phyloP scores from a whole-genome alignment of 768 basidiomycete species.

The Termitomyces sp. region DNA sequence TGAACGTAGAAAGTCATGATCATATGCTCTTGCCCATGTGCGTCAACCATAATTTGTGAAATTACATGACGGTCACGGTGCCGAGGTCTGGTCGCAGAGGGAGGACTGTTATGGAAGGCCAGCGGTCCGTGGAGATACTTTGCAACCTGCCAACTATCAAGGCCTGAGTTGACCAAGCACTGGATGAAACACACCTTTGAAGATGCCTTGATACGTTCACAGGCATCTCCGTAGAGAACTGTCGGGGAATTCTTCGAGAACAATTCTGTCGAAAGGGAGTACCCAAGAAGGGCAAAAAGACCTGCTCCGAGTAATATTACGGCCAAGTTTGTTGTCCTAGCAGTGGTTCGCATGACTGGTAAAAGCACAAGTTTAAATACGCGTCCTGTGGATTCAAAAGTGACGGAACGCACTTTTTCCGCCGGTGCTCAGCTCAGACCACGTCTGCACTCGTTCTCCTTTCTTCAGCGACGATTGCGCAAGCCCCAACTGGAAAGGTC shows the following conservation, averaged over 20 bases:
- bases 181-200: constrained; percentile 30
- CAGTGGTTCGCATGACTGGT: constrained; percentile 44
- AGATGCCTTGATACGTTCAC: constrained; percentile 46
- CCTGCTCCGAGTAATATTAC: constrained; percentile 77
- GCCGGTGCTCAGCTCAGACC: constrained; percentile 71
- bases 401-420: constrained; percentile 59
- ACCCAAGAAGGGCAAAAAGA: constrained; percentile 67
- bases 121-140: constrained; percentile 65
- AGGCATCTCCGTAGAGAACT: constrained; percentile 64
- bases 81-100: constrained; percentile 67
- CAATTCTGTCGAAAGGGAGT: constrained; percentile 76
- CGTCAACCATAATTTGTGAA: constrained; percentile 71
- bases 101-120: constrained; percentile 78
- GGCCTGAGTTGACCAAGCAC: background rate
- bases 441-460: constrained; percentile 59
- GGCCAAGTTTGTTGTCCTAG: constrained; percentile 42
- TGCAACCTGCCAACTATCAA: constrained; percentile 43
- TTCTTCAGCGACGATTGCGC: constrained; percentile 48
- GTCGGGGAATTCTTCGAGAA: constrained; percentile 89
- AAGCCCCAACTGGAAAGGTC: constrained; percentile 75
- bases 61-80: constrained; percentile 81
- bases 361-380: background rate
- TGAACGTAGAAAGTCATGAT: constrained; percentile 79
- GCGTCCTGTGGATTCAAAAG: background rate
- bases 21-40: constrained; percentile 76